phyloP scores from a whole-genome alignment of 345 rosid species.

The Lagerstroemia speciosa region DNA sequence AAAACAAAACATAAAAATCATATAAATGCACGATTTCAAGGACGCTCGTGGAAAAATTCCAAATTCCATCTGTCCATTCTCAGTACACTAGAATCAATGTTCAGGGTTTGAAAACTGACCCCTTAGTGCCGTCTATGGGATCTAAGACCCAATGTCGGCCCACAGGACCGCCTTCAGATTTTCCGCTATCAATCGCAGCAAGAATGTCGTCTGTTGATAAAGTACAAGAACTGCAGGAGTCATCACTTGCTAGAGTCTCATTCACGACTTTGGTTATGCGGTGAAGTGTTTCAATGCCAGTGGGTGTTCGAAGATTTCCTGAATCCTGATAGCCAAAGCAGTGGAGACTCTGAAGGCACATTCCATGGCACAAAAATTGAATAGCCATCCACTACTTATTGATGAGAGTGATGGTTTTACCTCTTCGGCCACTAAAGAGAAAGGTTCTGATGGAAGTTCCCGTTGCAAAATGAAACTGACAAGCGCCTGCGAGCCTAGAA shows the following conservation, averaged over 20 bases:
- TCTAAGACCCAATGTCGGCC: conserved; percentile 98
- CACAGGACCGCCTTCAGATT: conserved; percentile 78
- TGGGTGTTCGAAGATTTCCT: conserved; percentile 57
- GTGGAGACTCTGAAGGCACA: background rate
- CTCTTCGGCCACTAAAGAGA: conserved; percentile 94
- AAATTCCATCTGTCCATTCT: background rate
- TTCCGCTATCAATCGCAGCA: conserved; percentile 65
- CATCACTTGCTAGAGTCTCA: conserved; percentile 60
- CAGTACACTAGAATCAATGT: background rate
- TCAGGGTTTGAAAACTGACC: conserved; percentile 32
- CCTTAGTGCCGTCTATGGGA: conserved; percentile 98
- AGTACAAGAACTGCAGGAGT: conserved; percentile 32
- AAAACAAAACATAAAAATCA: background rate
- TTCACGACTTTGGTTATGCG: conserved; percentile 79
- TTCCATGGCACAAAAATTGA: background rate
- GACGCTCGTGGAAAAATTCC: no score
- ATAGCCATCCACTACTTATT: background rate
- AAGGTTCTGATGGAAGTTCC: conserved; percentile 61
- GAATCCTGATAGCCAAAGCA: conserved; percentile 49
- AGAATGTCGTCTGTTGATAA: conserved; percentile 62
- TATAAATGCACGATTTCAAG: background rate
- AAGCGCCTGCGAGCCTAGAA: conserved; percentile 83
- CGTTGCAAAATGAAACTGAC: conserved; percentile 65
- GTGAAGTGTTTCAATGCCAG: conserved; percentile 45
- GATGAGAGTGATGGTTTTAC: conserved; percentile 19